Evolutionary conservation across 148 eudicot species (phyloP).

Genomic region (Nepenthes gracilis): DNA sequence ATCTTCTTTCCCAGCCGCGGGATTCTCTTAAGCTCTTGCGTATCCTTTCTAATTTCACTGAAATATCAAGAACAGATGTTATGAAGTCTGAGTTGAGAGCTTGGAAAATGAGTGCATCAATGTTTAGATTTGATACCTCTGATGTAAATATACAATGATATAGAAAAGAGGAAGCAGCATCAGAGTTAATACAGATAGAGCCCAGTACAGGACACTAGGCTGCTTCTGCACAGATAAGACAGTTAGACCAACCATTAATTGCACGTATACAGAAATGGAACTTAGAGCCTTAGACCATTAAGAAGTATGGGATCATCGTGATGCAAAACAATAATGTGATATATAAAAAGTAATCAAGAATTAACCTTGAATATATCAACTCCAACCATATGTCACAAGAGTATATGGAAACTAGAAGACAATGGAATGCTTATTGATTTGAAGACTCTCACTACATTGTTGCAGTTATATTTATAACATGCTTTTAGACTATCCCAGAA

Average conservation of each 20-base stretch:
- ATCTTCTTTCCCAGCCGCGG: slow-evolving; percentile 43
- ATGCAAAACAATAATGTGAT: too few relatives aligned
- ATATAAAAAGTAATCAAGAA: too few relatives aligned
- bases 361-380: too few relatives aligned
- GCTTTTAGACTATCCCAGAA: too few relatives aligned
- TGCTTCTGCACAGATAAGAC: slow-evolving; percentile 53
- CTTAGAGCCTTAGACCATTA: too few relatives aligned
- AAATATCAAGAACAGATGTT: slow-evolving; percentile 8
- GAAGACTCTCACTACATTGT: too few relatives aligned
- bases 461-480: too few relatives aligned
- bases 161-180: slow-evolving; percentile 94
- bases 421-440: too few relatives aligned
- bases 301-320: too few relatives aligned
- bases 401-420: too few relatives aligned
- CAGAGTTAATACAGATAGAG: slow-evolving; percentile 57
- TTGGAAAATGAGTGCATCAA: neutral
- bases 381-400: too few relatives aligned
- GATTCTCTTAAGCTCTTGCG: slow-evolving; percentile 67
- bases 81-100: neutral
- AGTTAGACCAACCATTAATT: slow-evolving; percentile 1
- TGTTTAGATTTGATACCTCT: slow-evolving; percentile 33
- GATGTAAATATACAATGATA: slow-evolving; percentile 66
- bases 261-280: too few relatives aligned
- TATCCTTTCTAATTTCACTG: slow-evolving; percentile 70
- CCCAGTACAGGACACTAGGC: slow-evolving; percentile 57